Conservation (phyloP, 2,329 filamentous ascomycete genomes). For the Purpureocillium takamizusanense region DNA sequence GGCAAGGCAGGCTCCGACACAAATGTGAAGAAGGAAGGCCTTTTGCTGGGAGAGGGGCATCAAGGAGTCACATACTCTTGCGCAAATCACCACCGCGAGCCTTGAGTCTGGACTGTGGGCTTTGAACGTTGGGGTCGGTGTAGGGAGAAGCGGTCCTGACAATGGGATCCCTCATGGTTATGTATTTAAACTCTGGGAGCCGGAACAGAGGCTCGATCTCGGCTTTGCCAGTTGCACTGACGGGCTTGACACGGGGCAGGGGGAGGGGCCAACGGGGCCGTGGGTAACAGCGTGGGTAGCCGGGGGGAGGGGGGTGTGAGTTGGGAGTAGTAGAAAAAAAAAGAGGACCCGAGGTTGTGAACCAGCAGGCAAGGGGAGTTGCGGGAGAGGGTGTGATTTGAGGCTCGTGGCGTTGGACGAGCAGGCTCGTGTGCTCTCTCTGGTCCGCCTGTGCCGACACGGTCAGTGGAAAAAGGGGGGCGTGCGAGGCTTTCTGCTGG, state of each 20-base stretch:
- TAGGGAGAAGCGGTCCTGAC: slow-evolving; percentile 27
- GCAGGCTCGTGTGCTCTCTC: slow-evolving; percentile 2
- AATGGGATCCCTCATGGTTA: slow-evolving; percentile 31
- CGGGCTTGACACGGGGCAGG: slow-evolving; percentile 1
- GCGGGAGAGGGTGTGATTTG: background rate
- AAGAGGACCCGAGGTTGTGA: slow-evolving; percentile 1
- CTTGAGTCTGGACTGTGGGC: slow-evolving; percentile 28
- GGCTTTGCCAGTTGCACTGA: slow-evolving; percentile 3
- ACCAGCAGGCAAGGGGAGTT: background rate
- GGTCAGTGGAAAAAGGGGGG: background rate
- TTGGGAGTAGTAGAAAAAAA: background rate
- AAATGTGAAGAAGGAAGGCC: background rate
- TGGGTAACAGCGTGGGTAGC: too few relatives aligned
- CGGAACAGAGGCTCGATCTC: slow-evolving; percentile 6
- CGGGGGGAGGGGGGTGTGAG: slow-evolving; percentile 6
- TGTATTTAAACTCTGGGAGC: slow-evolving; percentile 23
- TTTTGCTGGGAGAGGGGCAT: background rate
- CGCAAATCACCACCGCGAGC: slow-evolving; percentile 26
- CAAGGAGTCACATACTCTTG: slow-evolving; percentile 28
- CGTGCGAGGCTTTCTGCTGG: background rate
- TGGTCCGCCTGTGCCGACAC: slow-evolving; percentile 2
- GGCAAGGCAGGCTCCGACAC: too few relatives aligned
- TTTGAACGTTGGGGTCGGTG: slow-evolving; percentile 27
- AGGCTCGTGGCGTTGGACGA: slow-evolving; percentile 4
- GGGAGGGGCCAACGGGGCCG: background rate